These are phyloP conservation scores for Blastocystis hominis DNA, from an alignment of 352 stramenopile genomes.

Conservation along the genomic window DNA sequence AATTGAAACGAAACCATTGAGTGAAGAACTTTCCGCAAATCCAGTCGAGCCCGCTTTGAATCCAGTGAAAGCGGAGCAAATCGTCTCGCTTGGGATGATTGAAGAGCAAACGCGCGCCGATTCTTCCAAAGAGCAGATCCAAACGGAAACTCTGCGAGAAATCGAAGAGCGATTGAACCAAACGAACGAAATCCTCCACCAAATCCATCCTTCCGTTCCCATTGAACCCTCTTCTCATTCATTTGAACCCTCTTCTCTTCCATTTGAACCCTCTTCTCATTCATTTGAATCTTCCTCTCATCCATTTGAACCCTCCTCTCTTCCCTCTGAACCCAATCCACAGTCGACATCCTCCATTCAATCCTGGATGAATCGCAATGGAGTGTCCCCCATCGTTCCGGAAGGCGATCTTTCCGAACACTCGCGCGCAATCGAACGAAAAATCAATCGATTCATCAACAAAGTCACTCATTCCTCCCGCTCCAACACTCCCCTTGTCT, in stretches of 20 bases:
- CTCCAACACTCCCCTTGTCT: neutral
- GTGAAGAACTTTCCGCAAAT: too few relatives aligned
- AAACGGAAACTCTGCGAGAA: too few relatives aligned
- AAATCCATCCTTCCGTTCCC: neutral
- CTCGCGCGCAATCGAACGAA: neutral
- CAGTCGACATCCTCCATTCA: neutral
- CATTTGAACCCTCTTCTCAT: neutral
- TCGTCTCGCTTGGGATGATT: too few relatives aligned
- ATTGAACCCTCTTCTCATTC: neutral
- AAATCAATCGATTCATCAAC: neutral
- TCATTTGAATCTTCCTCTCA: neutral
- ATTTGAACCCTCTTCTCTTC: neutral
- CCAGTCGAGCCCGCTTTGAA: too few relatives aligned
- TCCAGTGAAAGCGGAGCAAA: too few relatives aligned
- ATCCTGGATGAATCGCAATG: neutral
- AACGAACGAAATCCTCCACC: too few relatives aligned
- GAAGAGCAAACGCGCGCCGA: too few relatives aligned
- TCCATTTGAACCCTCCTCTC: neutral
- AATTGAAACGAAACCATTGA: too few relatives aligned
- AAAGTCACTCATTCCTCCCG: neutral
- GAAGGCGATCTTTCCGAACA: neutral
- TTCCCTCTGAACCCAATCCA: neutral
- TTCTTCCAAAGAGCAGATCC: too few relatives aligned
- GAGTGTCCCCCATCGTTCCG: constrained; percentile 4
- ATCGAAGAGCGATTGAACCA: too few relatives aligned